phyloP scores from a whole-genome alignment of 106 monocot species.

The Acorus calamus region DNA sequence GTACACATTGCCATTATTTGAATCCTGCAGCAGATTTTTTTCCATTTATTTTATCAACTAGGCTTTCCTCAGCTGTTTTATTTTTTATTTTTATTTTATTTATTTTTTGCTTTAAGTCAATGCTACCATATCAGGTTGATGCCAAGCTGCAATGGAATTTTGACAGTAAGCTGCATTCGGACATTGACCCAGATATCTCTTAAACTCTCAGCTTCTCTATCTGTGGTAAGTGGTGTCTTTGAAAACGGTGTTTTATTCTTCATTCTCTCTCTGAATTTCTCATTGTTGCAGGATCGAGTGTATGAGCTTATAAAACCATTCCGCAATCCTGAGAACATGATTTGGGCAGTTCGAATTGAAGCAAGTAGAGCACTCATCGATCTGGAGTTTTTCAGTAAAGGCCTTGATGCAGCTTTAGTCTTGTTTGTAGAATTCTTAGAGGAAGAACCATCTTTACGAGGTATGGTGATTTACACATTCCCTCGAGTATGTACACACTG shows the following conservation, averaged over 20 bases:
- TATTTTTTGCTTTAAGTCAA: too few species aligned
- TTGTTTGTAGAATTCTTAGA: constrained; percentile 56
- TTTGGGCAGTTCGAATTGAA: constrained; percentile 76
- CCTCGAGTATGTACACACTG: neutral
- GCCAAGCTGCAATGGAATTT: constrained; percentile 77
- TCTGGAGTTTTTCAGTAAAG: constrained; percentile 68
- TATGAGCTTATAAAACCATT: constrained; percentile 63
- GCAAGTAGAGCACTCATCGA: constrained; percentile 67
- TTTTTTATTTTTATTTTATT: constrained; percentile 2
- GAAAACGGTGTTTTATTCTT: neutral
- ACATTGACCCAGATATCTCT: constrained; percentile 66
- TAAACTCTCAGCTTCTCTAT: constrained; percentile 44
- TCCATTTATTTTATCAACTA: neutral
- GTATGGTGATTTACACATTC: constrained; percentile 18
- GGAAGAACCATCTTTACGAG: constrained; percentile 68
- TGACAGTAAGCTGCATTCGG: constrained; percentile 84
- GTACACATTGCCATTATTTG: constrained; percentile 10
- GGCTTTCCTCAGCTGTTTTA: neutral
- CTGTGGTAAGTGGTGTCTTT: constrained; percentile 37
- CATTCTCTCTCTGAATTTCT: constrained; percentile 2
- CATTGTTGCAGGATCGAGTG: constrained; percentile 39
- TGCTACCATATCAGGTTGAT: constrained; percentile 38
- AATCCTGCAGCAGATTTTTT: neutral
- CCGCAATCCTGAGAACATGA: constrained; percentile 30
- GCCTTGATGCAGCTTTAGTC: constrained; percentile 59